Conservation (phyloP, 495 filamentous ascomycete species). For the Penicillium fimorum region DNA sequence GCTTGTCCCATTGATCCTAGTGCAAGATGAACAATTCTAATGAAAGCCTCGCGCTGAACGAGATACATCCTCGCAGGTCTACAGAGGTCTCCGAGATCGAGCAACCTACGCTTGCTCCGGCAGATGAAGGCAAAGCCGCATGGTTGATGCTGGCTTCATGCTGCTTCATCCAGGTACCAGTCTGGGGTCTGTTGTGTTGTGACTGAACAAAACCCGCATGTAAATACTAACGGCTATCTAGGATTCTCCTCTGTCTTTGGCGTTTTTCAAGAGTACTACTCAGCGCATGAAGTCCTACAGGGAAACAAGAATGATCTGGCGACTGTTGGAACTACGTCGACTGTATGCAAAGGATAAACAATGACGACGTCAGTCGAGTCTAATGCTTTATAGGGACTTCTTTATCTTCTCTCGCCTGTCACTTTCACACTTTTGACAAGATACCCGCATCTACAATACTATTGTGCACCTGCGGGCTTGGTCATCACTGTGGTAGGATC, state of each 20-base stretch:
- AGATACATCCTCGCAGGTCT: constrained; percentile 8
- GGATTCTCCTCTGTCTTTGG: constrained; percentile 53
- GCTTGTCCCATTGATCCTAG: not conserved
- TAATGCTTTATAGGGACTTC: constrained; percentile 41
- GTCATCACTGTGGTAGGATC: constrained; percentile 39
- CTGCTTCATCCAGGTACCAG: constrained; percentile 60
- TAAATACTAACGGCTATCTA: constrained; percentile 16
- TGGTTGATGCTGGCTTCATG: constrained; percentile 62
- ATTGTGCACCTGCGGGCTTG: constrained; percentile 43
- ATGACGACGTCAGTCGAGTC: not conserved
- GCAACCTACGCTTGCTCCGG: constrained; percentile 47
- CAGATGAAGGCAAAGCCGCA: constrained; percentile 60
- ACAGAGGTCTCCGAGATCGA: constrained; percentile 29
- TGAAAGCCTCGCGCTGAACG: constrained; percentile 6
- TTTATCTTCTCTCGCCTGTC: constrained; percentile 57
- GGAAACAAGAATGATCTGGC: constrained; percentile 42
- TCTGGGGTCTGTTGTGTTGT: constrained; percentile 56
- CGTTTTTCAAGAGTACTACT: constrained; percentile 50
- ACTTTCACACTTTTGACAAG: constrained; percentile 49
- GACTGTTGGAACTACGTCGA: constrained; percentile 51
- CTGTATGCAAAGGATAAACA: constrained; percentile 21
- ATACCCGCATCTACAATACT: constrained; percentile 44
- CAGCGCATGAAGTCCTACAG: constrained; percentile 34
- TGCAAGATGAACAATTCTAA: constrained; percentile 12
- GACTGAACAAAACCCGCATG: not conserved